Evolutionary conservation across 208 protist genomes (phyloP).

Genomic region (Trypanosoma cruzi): DNA sequence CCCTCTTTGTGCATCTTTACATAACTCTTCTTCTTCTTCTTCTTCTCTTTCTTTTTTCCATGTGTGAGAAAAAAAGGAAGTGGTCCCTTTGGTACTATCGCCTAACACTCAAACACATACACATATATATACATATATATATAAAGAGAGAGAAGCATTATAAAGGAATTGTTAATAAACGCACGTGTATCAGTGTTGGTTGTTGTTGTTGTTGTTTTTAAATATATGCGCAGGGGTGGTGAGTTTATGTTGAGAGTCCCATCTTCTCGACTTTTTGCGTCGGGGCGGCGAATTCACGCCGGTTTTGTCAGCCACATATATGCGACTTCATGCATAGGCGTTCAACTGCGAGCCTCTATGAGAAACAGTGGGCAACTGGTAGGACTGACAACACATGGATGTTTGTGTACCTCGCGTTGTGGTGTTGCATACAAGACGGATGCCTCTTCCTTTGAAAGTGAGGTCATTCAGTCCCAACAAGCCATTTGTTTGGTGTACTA

Average conservation of each 20-base stretch:
- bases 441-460: conserved; percentile 71
- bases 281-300: background rate
- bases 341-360: background rate
- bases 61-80: background rate
- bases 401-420: conserved; percentile 6
- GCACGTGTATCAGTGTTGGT: background rate
- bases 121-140: background rate
- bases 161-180: background rate
- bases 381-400: background rate
- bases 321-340: background rate
- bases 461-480: conserved; percentile 90
- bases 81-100: background rate
- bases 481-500: conserved; percentile 88
- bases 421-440: conserved; percentile 45
- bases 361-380: background rate
- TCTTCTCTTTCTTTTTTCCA: background rate
- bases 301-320: background rate
- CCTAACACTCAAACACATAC: background rate
- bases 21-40: too few species aligned
- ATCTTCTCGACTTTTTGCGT: background rate
- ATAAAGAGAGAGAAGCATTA: background rate
- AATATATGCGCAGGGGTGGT: background rate
- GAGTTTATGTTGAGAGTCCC: background rate
- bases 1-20: too few species aligned
- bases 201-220: too few species aligned